phyloP scores from a whole-genome alignment of 495 filamentous ascomycete genomes.

The Aspergillus asperescens region DNA sequence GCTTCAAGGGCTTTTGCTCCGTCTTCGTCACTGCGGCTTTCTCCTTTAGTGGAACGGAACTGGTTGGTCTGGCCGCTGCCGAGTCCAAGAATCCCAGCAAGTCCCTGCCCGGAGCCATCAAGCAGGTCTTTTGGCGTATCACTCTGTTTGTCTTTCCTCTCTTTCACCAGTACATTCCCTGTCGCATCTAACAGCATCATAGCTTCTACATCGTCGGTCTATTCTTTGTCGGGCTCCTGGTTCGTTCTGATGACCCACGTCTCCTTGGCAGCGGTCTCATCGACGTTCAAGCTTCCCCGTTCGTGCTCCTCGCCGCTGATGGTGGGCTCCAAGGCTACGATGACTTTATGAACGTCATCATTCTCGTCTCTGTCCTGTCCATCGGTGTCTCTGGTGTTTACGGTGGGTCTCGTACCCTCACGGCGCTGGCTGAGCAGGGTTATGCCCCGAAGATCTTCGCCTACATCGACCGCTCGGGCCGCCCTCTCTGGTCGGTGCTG shows the following conservation, averaged over 20 bases:
- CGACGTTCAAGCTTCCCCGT: slow-evolving; percentile 59
- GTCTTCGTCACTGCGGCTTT: slow-evolving; percentile 74
- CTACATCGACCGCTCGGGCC: slow-evolving; percentile 40
- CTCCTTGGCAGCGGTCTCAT: slow-evolving; percentile 40
- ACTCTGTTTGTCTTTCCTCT: slow-evolving; percentile 29
- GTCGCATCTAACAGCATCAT: not conserved
- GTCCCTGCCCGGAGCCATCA: slow-evolving; percentile 59
- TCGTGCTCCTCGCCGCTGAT: slow-evolving; percentile 55
- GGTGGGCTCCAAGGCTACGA: slow-evolving; percentile 62
- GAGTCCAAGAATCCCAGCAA: slow-evolving; percentile 62
- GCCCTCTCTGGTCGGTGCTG: slow-evolving; percentile 44
- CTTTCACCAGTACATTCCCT: too few species aligned
- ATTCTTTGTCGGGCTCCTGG: slow-evolving; percentile 67
- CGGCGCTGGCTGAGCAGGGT: slow-evolving; percentile 54
- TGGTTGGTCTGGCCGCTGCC: slow-evolving; percentile 68
- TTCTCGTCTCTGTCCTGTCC: slow-evolving; percentile 62
- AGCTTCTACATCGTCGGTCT: slow-evolving; percentile 69
- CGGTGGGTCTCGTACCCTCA: slow-evolving; percentile 59
- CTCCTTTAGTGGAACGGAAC: slow-evolving; percentile 66
- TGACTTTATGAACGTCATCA: slow-evolving; percentile 71
- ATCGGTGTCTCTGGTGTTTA: slow-evolving; percentile 76
- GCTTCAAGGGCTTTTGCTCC: slow-evolving; percentile 64
- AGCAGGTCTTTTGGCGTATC: slow-evolving; percentile 75
- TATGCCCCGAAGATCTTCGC: slow-evolving; percentile 54
- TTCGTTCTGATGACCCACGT: slow-evolving; percentile 48